phyloP scores from a whole-genome alignment of 2,329 filamentous ascomycete genomes.

The Pyrenochaeta sp. region DNA sequence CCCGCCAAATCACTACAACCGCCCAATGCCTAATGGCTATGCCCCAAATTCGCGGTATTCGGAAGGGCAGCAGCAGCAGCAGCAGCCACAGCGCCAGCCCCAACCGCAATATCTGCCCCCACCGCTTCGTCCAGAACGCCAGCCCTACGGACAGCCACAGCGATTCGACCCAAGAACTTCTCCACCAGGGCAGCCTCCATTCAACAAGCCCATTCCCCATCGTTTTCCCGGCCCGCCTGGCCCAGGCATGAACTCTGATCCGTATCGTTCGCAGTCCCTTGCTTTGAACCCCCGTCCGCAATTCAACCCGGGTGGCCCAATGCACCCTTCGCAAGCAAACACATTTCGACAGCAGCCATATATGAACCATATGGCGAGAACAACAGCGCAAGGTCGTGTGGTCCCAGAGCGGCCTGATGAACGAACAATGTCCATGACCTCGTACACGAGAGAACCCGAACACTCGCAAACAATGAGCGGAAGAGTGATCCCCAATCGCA shows the following conservation, averaged over 20 bases:
- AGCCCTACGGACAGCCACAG: conserved; percentile 76
- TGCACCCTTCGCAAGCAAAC: conserved; percentile 69
- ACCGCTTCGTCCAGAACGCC: conserved; percentile 69
- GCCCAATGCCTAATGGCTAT: conserved; percentile 51
- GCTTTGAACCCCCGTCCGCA: conserved; percentile 77
- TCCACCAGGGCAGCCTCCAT: conserved; percentile 58
- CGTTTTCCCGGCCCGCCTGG: conserved; percentile 64
- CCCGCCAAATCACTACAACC: conserved; percentile 37
- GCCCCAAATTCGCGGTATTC: conserved; percentile 43
- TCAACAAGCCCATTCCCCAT: conserved; percentile 64
- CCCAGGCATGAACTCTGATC: conserved; percentile 82
- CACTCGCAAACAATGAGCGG: conserved; percentile 92
- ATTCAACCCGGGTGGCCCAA: conserved; percentile 64
- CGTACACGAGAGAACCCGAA: conserved; percentile 77
- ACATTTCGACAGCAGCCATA: conserved; percentile 82
- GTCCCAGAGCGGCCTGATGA: conserved; percentile 94
- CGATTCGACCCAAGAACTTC: conserved; percentile 70
- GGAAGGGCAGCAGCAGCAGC: conserved; percentile 43
- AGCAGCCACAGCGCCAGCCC: conserved; percentile 49
- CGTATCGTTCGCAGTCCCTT: conserved; percentile 92
- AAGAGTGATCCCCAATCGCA: conserved; percentile 83
- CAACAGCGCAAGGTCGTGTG: conserved; percentile 88
- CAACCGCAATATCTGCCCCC: conserved; percentile 68
- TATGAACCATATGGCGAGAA: conserved; percentile 72
- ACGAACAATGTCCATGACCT: conserved; percentile 94